Evolutionary conservation across 306 rosid genomes (phyloP), one percentile per base, ranked within the genome.

Genomic region (Cicer bijugum): DNA sequence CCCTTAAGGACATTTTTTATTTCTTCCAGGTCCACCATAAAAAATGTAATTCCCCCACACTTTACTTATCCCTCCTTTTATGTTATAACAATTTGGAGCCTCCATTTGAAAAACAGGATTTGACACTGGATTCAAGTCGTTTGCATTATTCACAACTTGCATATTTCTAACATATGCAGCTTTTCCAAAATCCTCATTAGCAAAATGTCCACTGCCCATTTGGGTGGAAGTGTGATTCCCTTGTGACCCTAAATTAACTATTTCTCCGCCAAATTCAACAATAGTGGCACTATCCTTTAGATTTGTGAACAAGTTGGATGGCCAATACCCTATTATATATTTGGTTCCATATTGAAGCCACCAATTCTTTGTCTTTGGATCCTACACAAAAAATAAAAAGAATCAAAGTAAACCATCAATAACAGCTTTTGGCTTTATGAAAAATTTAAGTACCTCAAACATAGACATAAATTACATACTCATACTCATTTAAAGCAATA

Each of bases 11-110:
- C 98, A 93, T 59, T 83, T 83, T 8, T 75, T 81, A 83, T 85
- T 93, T 83, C 88, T 91, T 23, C 98, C 98, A 15, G 97, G 97
- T 48, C 98, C 97, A 76, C 98, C 98, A 56, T 89, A 93, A 80
- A 88, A 91, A 83, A 93, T 91, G 72, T 91, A 88, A 78, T 85
- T 88, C 6, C 98, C 98, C 98, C 97, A 89, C 50, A 76, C 85
- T 9, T 78, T 78, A 72, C 86, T 83, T 58, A 88, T 81, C 57
- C 93, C 93, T 35, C 92, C 96, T 85, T 85, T 91, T 20, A 93
- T 89, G 52, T 93, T 87, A 44, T 93, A 93, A 81, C 98, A 93
- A 83, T 86, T 91, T 6, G 97, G 86, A 65, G 85, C 89, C 58
- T 89, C 96, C 1, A 96, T 91, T 58, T 81, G 80, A 38, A 88